These are phyloP conservation scores for Xylaria intraflava DNA, from an alignment of 495 filamentous ascomycete species.

Conservation along the genomic window DNA sequence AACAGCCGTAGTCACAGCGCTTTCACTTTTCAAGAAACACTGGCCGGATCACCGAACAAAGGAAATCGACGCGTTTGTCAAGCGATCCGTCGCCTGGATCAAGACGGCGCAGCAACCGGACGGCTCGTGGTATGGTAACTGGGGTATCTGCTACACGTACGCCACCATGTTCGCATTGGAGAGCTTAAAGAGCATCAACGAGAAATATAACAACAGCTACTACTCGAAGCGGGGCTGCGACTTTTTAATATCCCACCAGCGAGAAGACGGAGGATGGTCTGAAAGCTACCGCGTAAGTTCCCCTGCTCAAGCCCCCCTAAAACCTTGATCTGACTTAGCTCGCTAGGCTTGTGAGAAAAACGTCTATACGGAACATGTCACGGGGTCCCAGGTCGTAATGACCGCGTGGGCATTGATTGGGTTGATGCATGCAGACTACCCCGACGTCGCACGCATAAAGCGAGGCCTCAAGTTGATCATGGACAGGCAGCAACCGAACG, in stretches of 20 bases:
- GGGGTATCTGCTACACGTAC: slow-evolving; percentile 98
- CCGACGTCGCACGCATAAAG: slow-evolving; percentile 63
- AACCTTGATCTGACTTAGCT: slow-evolving; percentile 8
- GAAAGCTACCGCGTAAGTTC: slow-evolving; percentile 80
- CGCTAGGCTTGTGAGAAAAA: slow-evolving; percentile 49
- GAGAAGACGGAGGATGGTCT: slow-evolving; percentile 90
- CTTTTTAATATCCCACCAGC: slow-evolving; percentile 77
- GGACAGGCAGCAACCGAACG: slow-evolving; percentile 74
- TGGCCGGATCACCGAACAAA: slow-evolving; percentile 71
- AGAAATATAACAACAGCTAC: slow-evolving; percentile 68
- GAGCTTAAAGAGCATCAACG: slow-evolving; percentile 71
- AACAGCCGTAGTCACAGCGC: slow-evolving; percentile 85
- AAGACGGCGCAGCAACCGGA: slow-evolving; percentile 70
- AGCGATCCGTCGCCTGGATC: slow-evolving; percentile 70
- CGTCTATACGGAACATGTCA: slow-evolving; percentile 44
- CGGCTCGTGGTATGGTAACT: slow-evolving; percentile 92
- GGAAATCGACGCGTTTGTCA: slow-evolving; percentile 68
- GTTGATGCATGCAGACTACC: slow-evolving; percentile 78
- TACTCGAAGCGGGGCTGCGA: slow-evolving; percentile 68
- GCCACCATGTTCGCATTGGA: slow-evolving; percentile 93
- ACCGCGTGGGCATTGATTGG: slow-evolving; percentile 87
- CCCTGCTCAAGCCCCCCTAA: slow-evolving; percentile 2
- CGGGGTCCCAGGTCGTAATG: slow-evolving; percentile 78
- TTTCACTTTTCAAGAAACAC: slow-evolving; percentile 72
- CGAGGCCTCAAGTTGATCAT: slow-evolving; percentile 77